phyloP scores from a whole-genome alignment of 768 basidiomycete genomes.

The Russula earlei region DNA sequence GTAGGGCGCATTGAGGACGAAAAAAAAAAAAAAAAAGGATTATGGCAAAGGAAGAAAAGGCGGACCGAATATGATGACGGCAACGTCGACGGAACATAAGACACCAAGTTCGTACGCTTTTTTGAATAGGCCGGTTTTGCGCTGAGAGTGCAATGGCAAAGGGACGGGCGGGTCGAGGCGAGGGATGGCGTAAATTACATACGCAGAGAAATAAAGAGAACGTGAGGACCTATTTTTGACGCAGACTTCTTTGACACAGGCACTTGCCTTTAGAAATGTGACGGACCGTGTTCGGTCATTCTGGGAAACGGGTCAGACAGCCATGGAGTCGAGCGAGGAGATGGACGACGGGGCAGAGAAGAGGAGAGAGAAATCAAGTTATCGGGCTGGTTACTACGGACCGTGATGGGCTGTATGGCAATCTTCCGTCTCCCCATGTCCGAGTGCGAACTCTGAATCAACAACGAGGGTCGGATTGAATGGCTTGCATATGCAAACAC shows the following conservation, averaged over 20 bases:
- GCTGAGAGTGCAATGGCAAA: constrained; percentile 36
- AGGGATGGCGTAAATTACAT: not conserved
- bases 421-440: constrained; percentile 71
- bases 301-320: constrained; percentile 35
- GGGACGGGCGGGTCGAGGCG: constrained; percentile 16
- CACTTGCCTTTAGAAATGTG: constrained; percentile 77
- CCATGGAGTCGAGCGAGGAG: constrained; percentile 7
- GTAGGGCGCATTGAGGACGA: too few relatives aligned
- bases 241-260: constrained; percentile 21
- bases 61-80: constrained; percentile 77
- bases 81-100: constrained; percentile 80
- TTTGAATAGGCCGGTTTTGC: constrained; percentile 87
- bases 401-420: constrained; percentile 73
- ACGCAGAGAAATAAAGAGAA: constrained; percentile 44
- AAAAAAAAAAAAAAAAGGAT: constrained; percentile 33
- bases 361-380: constrained; percentile 18
- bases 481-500: constrained; percentile 1
- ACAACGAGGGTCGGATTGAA: not conserved
- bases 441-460: constrained; percentile 3
- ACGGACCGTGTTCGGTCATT: constrained; percentile 88
- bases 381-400: constrained; percentile 32
- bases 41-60: constrained; percentile 21
- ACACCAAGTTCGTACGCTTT: constrained; percentile 89
- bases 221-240: constrained; percentile 31
- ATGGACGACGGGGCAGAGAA: constrained; percentile 14